Evolutionary conservation across 345 rosid species (phyloP), one percentile per base, ranked within the genome.

Genomic region (Aquilaria yunnanensis): DNA sequence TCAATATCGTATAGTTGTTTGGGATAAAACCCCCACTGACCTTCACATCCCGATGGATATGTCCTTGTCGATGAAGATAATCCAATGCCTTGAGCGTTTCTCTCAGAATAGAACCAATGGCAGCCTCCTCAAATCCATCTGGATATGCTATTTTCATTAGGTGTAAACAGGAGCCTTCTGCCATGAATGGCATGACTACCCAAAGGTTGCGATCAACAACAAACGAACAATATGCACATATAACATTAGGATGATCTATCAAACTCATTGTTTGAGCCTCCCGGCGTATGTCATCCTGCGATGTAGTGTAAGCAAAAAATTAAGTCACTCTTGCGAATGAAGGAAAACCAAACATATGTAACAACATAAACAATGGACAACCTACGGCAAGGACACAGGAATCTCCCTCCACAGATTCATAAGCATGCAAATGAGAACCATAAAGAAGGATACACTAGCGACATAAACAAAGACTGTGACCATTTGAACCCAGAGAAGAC

Each of bases 101-200:
- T 85, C 89, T 95, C 16, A 95, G 75, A 53, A 95, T 77, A 70
- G 87, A 82, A 73, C 87, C 76, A 64, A 95, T 95, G 59, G 96
- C 96, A n/a, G 92, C 63, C 79, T 95, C 99, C 68, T 91, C 99
- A 60, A 95, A 91, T 52, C 99, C 99, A 60, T 87, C 93, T 0
- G 83, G 82, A 71, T 89, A 84, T 12, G 96, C 94, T 75, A 89
- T 81, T 87, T 87, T 89, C 94, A 95, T 91, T 53, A 95, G 92
- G 75, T 95, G 98, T 75, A 91, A 77, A 75, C 99, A 95, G 4
- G 99, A 95, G 53, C 99, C 99, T 65, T 95, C 96, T 7, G 85
- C 96, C 99, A 95, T 95, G 76, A 81, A 95, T n/a, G 97, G 96
- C 98, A 95, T 95, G 75, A 91, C 82, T 14, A 95, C 99, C 99